A percentile compares a stretch with the other conserved stretches of the same genome.
Evolutionary conservation across 345 rosid species (phyloP).

Genomic region (Gossypium ekmanianum): DNA sequence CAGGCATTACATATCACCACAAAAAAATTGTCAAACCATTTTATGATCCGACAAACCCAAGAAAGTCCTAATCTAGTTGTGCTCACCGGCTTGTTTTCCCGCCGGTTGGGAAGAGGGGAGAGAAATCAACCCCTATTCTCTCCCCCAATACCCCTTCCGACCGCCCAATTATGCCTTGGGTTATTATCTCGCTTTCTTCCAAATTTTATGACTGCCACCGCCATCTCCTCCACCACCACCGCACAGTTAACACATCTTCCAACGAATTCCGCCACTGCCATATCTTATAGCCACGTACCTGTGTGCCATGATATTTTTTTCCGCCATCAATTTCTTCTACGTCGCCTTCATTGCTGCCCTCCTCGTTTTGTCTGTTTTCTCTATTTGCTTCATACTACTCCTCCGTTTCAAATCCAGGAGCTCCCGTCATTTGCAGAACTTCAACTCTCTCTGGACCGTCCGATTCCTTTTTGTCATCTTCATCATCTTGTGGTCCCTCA

Average conservation of each 20-base stretch:
- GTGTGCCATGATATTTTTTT: conserved; percentile 18
- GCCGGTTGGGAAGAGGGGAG: conserved; percentile 22
- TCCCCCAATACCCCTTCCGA: conserved; percentile 4
- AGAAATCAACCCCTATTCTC: conserved; percentile 9
- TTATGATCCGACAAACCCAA: neutral
- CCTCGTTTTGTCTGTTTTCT: conserved; percentile 43
- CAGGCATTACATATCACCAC: neutral
- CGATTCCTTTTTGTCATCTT: conserved; percentile 49
- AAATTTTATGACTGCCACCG: neutral
- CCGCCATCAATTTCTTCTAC: conserved; percentile 35
- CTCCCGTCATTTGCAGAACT: conserved; percentile 36
- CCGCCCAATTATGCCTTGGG: conserved; percentile 17
- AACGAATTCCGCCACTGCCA: neutral
- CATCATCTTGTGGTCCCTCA: conserved; percentile 42
- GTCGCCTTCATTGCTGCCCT: conserved; percentile 29
- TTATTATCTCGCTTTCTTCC: neutral
- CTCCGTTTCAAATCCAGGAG: conserved; percentile 40
- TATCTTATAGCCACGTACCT: neutral
- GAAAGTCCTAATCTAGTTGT: neutral
- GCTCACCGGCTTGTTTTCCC: conserved; percentile 12
- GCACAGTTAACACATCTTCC: neutral
- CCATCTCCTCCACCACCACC: neutral
- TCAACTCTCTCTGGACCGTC: conserved; percentile 64
- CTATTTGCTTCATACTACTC: conserved; percentile 41
- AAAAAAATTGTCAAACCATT: neutral